Evolutionary conservation across 2,329 filamentous ascomycete genomes (phyloP), one percentile per base, ranked within the genome.

Genomic region (Beauveria sp.): DNA sequence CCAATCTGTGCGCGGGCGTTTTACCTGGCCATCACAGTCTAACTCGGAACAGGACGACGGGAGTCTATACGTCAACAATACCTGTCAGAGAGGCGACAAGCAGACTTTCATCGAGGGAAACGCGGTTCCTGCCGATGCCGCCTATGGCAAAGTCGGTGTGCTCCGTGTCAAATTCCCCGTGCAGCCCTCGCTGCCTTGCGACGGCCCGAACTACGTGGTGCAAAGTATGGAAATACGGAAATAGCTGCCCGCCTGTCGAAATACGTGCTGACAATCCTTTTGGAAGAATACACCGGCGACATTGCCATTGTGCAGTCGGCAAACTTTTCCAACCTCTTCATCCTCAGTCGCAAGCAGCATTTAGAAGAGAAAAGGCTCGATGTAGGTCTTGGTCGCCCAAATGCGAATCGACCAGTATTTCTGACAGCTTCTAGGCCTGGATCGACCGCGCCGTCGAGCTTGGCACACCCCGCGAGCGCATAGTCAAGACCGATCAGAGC

Each of bases 131-230:
- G 70, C 69, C 16, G 66, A 66, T 24, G 63, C 69, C 2, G 58
- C 65, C 2, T 73, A 73, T 61, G 70, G 71, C 2, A 66, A 67
- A 43, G 64, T 65, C 18, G 71, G 70, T 8, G 70, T 67, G 9
- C 68, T 72, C 46, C 67, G 68, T 14, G 70, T 73, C 5, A 69
- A 71, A 58, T 73, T 73, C 61, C 70, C 70, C 18, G 66, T 66
- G 10, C 66, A 71, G 67, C 68, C 68, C 3, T 63, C 65, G 0
- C 67, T 69, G 6, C 63, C 64, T 10, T 73, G 70, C 63, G 64
- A 68, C 16, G 71, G 71, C 0, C 70, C 71, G n/a, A 72, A 73
- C 62, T 73, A 72, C 63, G 70, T 71, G 38, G 70, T 72, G 3
- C 70, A 73, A 57, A 68, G 70, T 71, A 57, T 16, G 43, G 16